Percentiles rank a stretch among this genome's conserved stretches.
Evolutionary conservation across 139 green algal genomes (phyloP).

Genomic region (Edaphochlamys debaryana): DNA sequence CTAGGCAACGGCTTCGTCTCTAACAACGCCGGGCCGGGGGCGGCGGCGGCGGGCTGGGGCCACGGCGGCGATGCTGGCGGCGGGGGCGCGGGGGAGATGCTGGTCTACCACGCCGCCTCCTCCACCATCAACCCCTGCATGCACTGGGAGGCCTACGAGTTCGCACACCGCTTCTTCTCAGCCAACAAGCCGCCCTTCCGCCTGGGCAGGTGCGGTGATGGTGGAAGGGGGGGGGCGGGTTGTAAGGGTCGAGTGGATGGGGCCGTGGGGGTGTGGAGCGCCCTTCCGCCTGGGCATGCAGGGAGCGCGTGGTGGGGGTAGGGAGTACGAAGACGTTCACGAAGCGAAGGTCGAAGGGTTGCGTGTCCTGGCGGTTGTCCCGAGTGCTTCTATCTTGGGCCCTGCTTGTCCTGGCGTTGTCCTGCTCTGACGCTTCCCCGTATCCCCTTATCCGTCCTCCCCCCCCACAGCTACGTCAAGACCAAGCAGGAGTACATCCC

Average conservation of each 20-base stretch:
- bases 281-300: too few relatives aligned
- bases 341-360: background rate
- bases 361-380: too few relatives aligned
- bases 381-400: too few relatives aligned
- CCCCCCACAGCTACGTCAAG: constrained; percentile 5
- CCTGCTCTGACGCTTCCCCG: too few relatives aligned
- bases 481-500: background rate
- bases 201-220: constrained; percentile 14
- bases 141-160: constrained; percentile 36
- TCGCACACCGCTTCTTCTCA: constrained; percentile 36
- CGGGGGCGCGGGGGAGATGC: background rate
- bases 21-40: too few relatives aligned
- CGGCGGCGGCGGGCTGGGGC: too few relatives aligned
- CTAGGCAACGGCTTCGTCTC: background rate
- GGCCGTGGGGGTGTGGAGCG: background rate
- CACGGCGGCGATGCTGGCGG: constrained; percentile 45
- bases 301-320: too few relatives aligned
- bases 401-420: too few relatives aligned
- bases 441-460: background rate
- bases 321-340: too few relatives aligned
- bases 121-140: constrained; percentile 32
- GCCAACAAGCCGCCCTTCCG: constrained; percentile 13
- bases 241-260: too few relatives aligned
- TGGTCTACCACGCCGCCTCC: constrained; percentile 34
- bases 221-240: background rate